These are phyloP conservation scores for Auricularia sp. DNA, from an alignment of 768 basidiomycete species.

Conservation along the genomic window DNA sequence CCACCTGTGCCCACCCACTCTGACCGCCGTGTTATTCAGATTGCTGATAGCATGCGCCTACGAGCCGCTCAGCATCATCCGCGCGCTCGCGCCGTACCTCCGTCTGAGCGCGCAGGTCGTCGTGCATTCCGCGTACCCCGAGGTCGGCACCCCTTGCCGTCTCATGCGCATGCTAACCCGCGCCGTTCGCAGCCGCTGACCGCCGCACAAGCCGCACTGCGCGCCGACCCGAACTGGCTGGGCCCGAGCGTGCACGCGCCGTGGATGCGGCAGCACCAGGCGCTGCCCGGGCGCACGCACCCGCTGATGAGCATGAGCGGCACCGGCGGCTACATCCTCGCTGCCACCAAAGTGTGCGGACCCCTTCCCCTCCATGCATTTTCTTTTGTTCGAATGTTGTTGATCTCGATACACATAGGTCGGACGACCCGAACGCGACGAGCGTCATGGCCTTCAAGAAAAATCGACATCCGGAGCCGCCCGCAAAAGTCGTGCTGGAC, in stretches of 20 bases:
- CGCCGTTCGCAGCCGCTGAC: conserved; percentile 51
- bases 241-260: conserved; percentile 34
- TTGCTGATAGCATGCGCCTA: conserved; percentile 77
- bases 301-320: conserved; percentile 88
- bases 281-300: conserved; percentile 93
- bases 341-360: conserved; percentile 74
- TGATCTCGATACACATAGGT: conserved; percentile 25
- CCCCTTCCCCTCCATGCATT: background rate
- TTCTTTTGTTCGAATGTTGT: background rate
- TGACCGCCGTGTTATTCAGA: conserved; percentile 25
- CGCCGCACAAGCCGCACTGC: conserved; percentile 62
- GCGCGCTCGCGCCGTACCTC: conserved; percentile 63
- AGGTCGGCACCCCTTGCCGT: conserved; percentile 32
- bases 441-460: conserved; percentile 27
- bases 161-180: background rate
- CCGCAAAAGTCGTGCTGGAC: too few relatives aligned
- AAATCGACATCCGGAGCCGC: too few relatives aligned
- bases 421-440: conserved; percentile 54
- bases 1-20: too few relatives aligned
- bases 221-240: conserved; percentile 55
- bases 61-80: conserved; percentile 72
- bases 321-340: conserved; percentile 79
- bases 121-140: conserved; percentile 72
- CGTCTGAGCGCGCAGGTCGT: conserved; percentile 81
- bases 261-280: conserved; percentile 22